These are phyloP conservation scores for Phellinidium pouzarii DNA, from an alignment of 1,284 basidiomycete species.

Conservation along the genomic window DNA sequence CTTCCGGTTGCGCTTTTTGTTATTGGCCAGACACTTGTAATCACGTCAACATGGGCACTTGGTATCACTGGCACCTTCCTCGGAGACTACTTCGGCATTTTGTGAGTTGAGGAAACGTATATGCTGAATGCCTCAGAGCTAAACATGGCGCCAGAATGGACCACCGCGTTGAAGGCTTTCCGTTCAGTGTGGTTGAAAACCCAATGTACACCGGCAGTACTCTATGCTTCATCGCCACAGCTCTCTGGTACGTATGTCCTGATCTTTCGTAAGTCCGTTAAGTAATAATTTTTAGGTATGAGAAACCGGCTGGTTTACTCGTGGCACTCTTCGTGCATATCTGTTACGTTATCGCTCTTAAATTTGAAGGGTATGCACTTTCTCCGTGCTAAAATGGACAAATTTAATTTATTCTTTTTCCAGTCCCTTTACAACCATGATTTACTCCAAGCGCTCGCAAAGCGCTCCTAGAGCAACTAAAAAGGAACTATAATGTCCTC, in stretches of 20 bases:
- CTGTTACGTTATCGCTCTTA: constrained; percentile 77
- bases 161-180: constrained; percentile 80
- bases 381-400: constrained; percentile 4
- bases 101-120: constrained; percentile 28
- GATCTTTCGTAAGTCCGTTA: constrained; percentile 11
- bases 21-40: constrained; percentile 74
- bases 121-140: neutral
- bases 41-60: constrained; percentile 86
- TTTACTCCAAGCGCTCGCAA: constrained; percentile 57
- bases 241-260: constrained; percentile 60
- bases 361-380: constrained; percentile 74
- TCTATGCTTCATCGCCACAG: constrained; percentile 77
- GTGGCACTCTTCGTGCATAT: constrained; percentile 75
- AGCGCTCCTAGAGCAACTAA: constrained; percentile 24
- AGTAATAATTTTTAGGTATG: constrained; percentile 50
- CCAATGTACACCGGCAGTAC: constrained; percentile 97
- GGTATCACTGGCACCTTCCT: constrained; percentile 94
- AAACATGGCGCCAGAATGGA: constrained; percentile 50
- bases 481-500: constrained; percentile 28
- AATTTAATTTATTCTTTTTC: constrained; percentile 3
- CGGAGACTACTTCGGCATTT: constrained; percentile 98
- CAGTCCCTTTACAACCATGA: constrained; percentile 79
- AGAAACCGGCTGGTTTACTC: constrained; percentile 72
- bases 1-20: constrained; percentile 63
- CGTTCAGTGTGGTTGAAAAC: constrained; percentile 89